Evolutionary conservation across 306 rosid species (phyloP), one percentile per base, ranked within the genome.

Genomic region (Cucurbita maxima): DNA sequence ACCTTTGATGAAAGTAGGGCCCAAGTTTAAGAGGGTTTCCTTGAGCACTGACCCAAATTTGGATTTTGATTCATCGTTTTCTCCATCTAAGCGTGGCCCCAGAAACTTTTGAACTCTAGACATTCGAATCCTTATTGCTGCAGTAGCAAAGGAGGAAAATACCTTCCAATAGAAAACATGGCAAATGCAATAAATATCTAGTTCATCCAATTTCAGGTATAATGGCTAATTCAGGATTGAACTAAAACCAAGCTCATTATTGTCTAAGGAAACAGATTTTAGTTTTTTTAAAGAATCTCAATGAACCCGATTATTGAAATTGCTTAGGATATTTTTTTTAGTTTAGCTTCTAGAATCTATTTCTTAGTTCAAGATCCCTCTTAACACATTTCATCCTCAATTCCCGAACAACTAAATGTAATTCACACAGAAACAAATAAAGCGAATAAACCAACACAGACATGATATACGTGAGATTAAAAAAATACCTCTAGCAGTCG

Each of bases 1-100:
- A 90, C 98, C 98, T 93, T 90, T 93, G 77, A 93, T 88, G 83
- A 93, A 93, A 77, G 97, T 90, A 58, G 98, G 98, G 58, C 98
- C 97, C 62, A 93, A 88, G 76, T 75, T 88, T 77, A 93, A 90
- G 89, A 93, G 81, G 37, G 97, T 88, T 84, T 88, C 92, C 80
- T 93, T 93, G 72, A 92, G 84, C 62, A 88, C 89, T 81, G 80
- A 75, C 56, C 97, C 98, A 75, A 88, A 87, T 70, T 84, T 76
- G 79, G 91, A 87, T 60, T 93, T 85, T 19, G 91, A 87, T 67
- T 79, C 89, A 60, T 85, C 83, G 57, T 25, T 37, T 25, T 76
- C 86, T 83, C 74, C 79, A 70, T 84, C 82, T n/a, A 59, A 67
- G 76, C 73, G 77, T 53, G 78, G 70, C 67, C 62, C 68, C 43